Evolutionary conservation across 1,139 yeast genomes (phyloP).

Genomic region (Lodderomyces orthopsilosis): DNA sequence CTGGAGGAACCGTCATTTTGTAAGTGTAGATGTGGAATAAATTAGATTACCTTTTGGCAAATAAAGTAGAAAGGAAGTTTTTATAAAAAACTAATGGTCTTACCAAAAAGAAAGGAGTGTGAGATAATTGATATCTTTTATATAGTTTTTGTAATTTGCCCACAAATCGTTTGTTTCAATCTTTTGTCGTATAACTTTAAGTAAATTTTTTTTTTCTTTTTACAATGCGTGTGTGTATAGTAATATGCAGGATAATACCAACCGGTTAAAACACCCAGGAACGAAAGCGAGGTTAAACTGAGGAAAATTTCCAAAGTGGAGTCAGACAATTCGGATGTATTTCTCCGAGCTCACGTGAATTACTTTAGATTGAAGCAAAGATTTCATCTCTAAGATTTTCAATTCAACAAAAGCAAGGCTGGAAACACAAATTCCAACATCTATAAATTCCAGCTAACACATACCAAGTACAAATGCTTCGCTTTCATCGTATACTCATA

Average conservation of each 20-base stretch:
- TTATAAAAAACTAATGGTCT: not conserved
- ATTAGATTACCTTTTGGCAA: not conserved
- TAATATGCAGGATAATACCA: not conserved
- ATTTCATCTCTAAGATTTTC: no score
- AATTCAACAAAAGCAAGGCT: not conserved
- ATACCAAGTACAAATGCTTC: not conserved
- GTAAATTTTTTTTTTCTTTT: not conserved
- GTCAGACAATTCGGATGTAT: not conserved
- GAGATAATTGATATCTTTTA: not conserved
- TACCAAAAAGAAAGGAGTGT: not conserved
- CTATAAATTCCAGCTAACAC: not conserved
- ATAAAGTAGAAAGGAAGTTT: no score
- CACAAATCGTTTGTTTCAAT: not conserved
- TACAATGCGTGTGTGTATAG: not conserved
- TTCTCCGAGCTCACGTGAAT: not conserved
- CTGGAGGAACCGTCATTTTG: constrained; percentile 29
- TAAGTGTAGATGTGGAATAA: not conserved
- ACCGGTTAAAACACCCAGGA: not conserved
- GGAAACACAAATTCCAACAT: not conserved
- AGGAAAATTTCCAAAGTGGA: not conserved
- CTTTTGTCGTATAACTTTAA: not conserved
- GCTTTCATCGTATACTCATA: not conserved
- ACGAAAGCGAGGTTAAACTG: not conserved
- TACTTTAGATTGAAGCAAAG: not conserved
- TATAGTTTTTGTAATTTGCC: not conserved